Evolutionary conservation across 108 stramenopile genomes (phyloP).

Genomic region (Cyclotella cryptica): DNA sequence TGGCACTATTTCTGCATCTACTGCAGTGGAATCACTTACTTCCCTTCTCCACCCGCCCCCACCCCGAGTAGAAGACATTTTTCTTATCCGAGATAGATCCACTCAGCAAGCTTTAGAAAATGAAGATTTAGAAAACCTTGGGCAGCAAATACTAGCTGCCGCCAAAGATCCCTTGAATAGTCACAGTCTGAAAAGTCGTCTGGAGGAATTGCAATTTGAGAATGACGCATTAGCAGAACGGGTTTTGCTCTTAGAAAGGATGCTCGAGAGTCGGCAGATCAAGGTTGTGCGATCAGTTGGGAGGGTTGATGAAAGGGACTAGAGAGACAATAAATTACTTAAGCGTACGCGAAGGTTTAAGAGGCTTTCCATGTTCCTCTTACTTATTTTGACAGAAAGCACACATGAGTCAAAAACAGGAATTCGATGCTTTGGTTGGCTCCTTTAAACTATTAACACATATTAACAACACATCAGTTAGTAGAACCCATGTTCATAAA

Average conservation of each 20-base stretch:
- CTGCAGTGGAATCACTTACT: slow-evolving; percentile 1
- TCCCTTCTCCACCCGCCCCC: slow-evolving; percentile 18
- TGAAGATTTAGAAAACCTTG: slow-evolving; percentile 64
- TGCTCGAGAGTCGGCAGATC: slow-evolving; percentile 60
- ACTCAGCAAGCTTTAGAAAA: slow-evolving; percentile 63
- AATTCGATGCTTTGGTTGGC: no score
- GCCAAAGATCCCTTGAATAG: slow-evolving; percentile 59
- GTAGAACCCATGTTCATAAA: no score
- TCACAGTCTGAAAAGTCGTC: slow-evolving; percentile 53
- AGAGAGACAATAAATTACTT: not conserved
- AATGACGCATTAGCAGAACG: slow-evolving; percentile 55
- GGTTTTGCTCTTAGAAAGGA: slow-evolving; percentile 54
- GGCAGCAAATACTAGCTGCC: slow-evolving; percentile 58
- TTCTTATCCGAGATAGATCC: slow-evolving; percentile 57
- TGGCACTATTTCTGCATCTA: not conserved
- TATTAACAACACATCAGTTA: no score
- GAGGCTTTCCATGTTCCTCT: no score
- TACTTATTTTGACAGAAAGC: no score
- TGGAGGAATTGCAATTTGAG: slow-evolving; percentile 60
- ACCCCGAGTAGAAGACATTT: slow-evolving; percentile 58
- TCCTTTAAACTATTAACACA: no score
- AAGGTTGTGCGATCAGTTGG: slow-evolving; percentile 31
- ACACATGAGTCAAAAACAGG: no score
- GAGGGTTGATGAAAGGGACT: slow-evolving; percentile 2
- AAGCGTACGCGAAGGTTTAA: no score